Evolutionary conservation across 2,329 filamentous ascomycete species (phyloP).

Genomic region (Rhinocladiella mackenziei): DNA sequence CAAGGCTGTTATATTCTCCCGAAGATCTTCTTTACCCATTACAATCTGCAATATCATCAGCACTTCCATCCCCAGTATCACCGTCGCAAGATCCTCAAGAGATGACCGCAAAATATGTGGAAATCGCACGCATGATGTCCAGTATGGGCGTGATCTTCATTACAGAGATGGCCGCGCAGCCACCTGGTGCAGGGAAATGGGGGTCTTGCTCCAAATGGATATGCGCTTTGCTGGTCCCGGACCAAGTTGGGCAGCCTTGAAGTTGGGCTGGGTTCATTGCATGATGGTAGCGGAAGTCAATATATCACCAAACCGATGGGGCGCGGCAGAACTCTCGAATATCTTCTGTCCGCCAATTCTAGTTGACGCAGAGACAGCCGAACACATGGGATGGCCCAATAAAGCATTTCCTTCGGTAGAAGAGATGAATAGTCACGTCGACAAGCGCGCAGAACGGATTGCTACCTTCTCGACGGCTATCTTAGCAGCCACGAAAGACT

Average conservation of each 20-base stretch:
- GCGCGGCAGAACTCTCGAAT: slow-evolving; percentile 5
- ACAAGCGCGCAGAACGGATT: slow-evolving; percentile 8
- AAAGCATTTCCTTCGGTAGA: slow-evolving; percentile 1
- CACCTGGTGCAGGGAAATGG: slow-evolving; percentile 5
- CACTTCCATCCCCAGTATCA: background rate
- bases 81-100: background rate
- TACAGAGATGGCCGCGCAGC: slow-evolving; percentile 6
- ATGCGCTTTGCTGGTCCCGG: too few species aligned
- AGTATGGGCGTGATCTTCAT: slow-evolving; percentile 5
- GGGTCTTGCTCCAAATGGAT: slow-evolving; percentile 10
- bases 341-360: slow-evolving; percentile 7
- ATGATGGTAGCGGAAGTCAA: too few species aligned
- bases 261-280: too few species aligned
- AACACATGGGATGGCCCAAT: slow-evolving; percentile 9
- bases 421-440: slow-evolving; percentile 6
- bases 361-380: slow-evolving; percentile 8
- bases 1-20: slow-evolving; percentile 12
- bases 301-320: slow-evolving; percentile 10
- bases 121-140: slow-evolving; percentile 7
- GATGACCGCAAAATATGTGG: background rate
- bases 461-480: slow-evolving; percentile 2
- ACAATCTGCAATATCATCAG: slow-evolving; percentile 7
- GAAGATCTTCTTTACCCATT: slow-evolving; percentile 8
- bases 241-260: too few species aligned
- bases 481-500: slow-evolving; percentile 7